Evolutionary conservation across 176 grass and related monocot genomes (phyloP), one percentile per base, ranked within the genome.

Genomic region (Poa annua): DNA sequence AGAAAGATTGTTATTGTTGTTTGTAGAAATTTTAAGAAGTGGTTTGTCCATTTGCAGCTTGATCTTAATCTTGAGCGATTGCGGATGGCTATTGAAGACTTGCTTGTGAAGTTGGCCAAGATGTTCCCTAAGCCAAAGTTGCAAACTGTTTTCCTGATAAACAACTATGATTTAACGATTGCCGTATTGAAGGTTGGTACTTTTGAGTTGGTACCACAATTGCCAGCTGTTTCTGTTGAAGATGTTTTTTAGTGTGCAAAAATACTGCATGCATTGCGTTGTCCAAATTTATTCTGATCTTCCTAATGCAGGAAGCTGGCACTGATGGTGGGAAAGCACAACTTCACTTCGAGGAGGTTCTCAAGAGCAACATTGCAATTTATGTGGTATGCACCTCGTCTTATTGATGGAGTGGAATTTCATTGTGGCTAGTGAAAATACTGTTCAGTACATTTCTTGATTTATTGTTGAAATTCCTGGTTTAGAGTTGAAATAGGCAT

Each of bases 121-220:
- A 83, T 92, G 85, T 96, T 93, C 74, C 48, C 49, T 42, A 96
- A 96, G 78, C 91, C 89, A 8, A 96, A 99, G 85, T 79, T 92
- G 59, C 96, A 99, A 81, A 96, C 93, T 62, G 85, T 99, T 80
- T 96, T 96, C 81, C 70, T 99, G 61, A 99, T 99, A 83, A 99
- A 99, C 87, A 99, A 99, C 71, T 93, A 99, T 81, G 96, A 99
- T 84, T 88, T 99, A 87, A 99, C 85, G 42, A 98, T 95, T 91
- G 54, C 91, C 17, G 85, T 98, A 80, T 84, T 98, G 59, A 95
- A 95, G 96, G 96, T 93, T 84, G 74, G 48, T 12, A 17, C 22
- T 83, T 24, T 47, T 44, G 38, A 10, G 54, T 60, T 81, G 50
- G 67, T 50, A 66, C 47, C 35, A 15, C 25, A 81, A 81, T 44